Base-by-base conservation (phyloP, 768 basidiomycete genomes). In the Tubosaeta sp. region DNA sequence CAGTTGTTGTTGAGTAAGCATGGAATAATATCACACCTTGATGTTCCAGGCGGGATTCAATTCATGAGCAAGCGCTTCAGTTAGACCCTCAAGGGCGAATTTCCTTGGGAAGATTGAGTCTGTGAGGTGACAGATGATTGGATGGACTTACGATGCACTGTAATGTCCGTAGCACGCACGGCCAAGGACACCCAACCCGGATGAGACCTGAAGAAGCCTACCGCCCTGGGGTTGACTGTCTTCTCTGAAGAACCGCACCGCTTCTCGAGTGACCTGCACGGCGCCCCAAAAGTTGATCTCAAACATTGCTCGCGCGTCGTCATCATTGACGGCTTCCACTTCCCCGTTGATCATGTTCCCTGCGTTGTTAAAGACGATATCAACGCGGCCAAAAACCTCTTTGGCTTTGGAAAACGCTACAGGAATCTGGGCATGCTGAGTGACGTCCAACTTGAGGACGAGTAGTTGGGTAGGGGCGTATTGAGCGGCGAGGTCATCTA, bases 341-440 rank as follows among this genome's bases (percentile, higher is more conserved):
- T 76, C 74, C 27, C 54, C 61, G 16, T 38, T 42, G 19, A 56
- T 37, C 46, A 46, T 64, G 55, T 17, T 54, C 22, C 71, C 74
- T 0, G 74, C 72, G 29, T 73, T 75, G 46, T 69, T 72, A 55
- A 72, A 65, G 12, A 75, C 74, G 26, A 72, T 64, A 34, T 75
- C 73, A 8, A 74, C 34, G 14, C 65, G 59, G 5, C 72, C 70
- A 41, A 75, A 74, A 12, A 46, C 55, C n/a, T 59, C 62, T 25
- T 59, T 55, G 1, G 69, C 65, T 46, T 55, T 55, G 3, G 51
- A 32, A 48, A 75, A 73, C 1, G 67, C 71, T 5, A 45, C 51
- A 1, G 31, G 13, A 12, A 74, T 63, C 3, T 72, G 65, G 1
- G 33, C 38, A 1, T 46, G 53, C 5, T 59, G 52, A 17, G 61